Percentiles rank a stretch among this genome's conserved stretches.
Conservation (phyloP, 192 early-diverging fungal genomes). For the Anaeromyces robustus region DNA sequence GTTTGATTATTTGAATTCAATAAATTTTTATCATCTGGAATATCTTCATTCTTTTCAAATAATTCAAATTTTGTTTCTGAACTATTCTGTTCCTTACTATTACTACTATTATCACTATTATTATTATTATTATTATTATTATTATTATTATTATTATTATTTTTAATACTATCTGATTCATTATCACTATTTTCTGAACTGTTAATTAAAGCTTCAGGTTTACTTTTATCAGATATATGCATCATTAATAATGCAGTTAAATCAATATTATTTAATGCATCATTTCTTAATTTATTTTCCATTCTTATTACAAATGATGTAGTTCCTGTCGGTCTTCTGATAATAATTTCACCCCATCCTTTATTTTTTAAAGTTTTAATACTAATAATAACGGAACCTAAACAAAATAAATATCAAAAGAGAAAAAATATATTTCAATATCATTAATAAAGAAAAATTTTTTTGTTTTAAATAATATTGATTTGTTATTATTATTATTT, state of each 20-base stretch:
- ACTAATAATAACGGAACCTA: constrained; percentile 68
- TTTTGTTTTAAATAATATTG: too few relatives aligned
- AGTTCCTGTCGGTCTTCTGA: constrained; percentile 68
- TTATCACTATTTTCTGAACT: neutral
- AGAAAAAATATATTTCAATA: too few relatives aligned
- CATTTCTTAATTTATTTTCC: constrained; percentile 45
- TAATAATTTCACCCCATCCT: constrained; percentile 64
- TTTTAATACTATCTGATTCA: neutral
- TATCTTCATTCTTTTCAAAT: neutral
- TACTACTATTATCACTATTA: too few relatives aligned
- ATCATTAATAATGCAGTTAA: constrained; percentile 35
- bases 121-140: too few relatives aligned
- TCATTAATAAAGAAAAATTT: too few relatives aligned
- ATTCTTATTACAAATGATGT: constrained; percentile 48
- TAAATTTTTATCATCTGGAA: neutral
- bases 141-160: too few relatives aligned
- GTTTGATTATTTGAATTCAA: neutral
- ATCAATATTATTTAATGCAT: constrained; percentile 21
- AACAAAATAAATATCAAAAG: too few relatives aligned
- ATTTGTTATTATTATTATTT: too few relatives aligned
- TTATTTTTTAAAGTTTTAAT: constrained; percentile 43
- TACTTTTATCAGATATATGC: constrained; percentile 4
- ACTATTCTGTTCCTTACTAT: too few relatives aligned
- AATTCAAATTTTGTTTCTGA: neutral
- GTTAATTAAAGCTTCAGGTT: neutral